Evolutionary conservation across 805 yeast species (phyloP).

Genomic region (Citeromyces matritensis): DNA sequence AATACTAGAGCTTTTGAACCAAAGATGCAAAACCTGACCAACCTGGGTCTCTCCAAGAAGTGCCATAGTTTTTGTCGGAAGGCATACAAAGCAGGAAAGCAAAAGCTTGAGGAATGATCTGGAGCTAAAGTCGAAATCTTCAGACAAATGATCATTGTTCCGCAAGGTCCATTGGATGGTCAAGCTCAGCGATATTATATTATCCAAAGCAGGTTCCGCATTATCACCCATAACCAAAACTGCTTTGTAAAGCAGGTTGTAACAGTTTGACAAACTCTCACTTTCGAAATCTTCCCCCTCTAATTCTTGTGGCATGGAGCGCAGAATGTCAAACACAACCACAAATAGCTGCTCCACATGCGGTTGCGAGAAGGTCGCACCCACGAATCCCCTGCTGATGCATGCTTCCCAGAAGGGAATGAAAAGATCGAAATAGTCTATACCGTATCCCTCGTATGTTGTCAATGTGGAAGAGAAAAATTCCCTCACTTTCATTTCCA

Average conservation of each 20-base stretch:
- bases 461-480: slow-evolving; percentile 24
- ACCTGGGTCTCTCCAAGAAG: slow-evolving; percentile 22
- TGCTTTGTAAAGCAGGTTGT: slow-evolving; percentile 6
- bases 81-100: slow-evolving; percentile 22
- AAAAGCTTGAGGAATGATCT: slow-evolving; percentile 22
- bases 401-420: slow-evolving; percentile 32
- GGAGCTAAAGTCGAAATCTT: slow-evolving; percentile 6
- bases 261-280: slow-evolving; percentile 8
- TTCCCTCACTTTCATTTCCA: slow-evolving; percentile 25
- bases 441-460: slow-evolving; percentile 35
- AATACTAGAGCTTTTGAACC: slow-evolving; percentile 30
- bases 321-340: slow-evolving; percentile 9
- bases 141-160: slow-evolving; percentile 5
- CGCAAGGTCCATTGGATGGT: slow-evolving; percentile 11
- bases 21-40: slow-evolving; percentile 23
- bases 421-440: slow-evolving; percentile 31
- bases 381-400: slow-evolving; percentile 25
- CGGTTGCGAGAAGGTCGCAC: slow-evolving; percentile 5
- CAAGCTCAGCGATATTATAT: slow-evolving; percentile 20
- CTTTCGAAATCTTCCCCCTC: slow-evolving; percentile 6
- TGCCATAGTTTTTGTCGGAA: slow-evolving; percentile 19
- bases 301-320: slow-evolving; percentile 8
- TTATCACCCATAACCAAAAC: slow-evolving; percentile 10
- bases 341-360: slow-evolving; percentile 1
- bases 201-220: slow-evolving; percentile 16